These are phyloP conservation scores for Fraxinus ornus DNA, from an alignment of 305 asterid species.

Conservation along the genomic window DNA sequence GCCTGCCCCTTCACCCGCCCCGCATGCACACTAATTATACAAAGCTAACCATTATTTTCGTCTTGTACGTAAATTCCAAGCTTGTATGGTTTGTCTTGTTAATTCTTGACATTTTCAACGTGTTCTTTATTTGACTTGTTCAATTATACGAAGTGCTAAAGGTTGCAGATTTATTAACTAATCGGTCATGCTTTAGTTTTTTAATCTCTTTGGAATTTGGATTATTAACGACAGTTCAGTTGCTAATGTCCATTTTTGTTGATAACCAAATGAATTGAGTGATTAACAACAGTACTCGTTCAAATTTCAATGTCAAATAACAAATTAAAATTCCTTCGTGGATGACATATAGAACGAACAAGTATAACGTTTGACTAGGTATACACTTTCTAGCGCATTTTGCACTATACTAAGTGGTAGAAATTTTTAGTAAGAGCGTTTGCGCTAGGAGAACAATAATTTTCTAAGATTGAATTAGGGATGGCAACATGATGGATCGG, in stretches of 20 bases:
- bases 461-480: no score
- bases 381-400: neutral
- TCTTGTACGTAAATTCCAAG: neutral
- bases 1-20: no score
- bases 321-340: neutral
- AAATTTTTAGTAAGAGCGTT: neutral
- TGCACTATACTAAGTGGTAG: no score
- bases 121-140: neutral
- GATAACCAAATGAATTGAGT: neutral
- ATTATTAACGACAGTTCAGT: neutral
- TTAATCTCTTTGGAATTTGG: neutral
- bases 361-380: neutral
- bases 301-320: neutral
- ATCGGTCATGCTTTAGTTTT: neutral
- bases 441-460: neutral
- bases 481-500: no score
- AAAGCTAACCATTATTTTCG: no score
- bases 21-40: neutral
- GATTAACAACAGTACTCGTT: neutral
- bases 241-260: neutral
- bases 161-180: neutral
- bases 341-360: neutral
- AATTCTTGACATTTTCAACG: neutral
- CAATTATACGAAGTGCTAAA: neutral
- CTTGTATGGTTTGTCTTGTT: neutral